Evolutionary conservation across 805 yeast species (phyloP).

Genomic region (Lipomyces mesembrius): DNA sequence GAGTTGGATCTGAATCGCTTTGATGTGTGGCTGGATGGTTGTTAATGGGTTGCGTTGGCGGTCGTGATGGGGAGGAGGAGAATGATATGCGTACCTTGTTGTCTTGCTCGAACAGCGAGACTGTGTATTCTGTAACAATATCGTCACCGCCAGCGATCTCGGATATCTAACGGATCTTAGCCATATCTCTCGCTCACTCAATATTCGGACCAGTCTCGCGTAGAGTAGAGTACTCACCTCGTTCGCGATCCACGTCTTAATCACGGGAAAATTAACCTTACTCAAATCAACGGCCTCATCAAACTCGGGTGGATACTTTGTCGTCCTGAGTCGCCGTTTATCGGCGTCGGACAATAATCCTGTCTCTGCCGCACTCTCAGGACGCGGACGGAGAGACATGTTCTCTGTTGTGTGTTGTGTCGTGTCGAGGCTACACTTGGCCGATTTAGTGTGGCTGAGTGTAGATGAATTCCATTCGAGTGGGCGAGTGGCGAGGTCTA

Average conservation of each 20-base stretch:
- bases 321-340: slow-evolving; percentile 4
- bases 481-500: not conserved
- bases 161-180: not conserved
- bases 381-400: slow-evolving; percentile 1
- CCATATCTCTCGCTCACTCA: not conserved
- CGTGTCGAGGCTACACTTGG: not conserved
- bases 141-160: slow-evolving; percentile 21
- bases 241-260: slow-evolving; percentile 20
- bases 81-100: slow-evolving; percentile 8
- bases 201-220: too few relatives aligned
- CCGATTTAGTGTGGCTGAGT: not conserved
- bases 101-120: slow-evolving; percentile 13
- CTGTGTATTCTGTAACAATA: slow-evolving; percentile 17
- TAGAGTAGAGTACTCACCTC: slow-evolving; percentile 20
- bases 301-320: slow-evolving; percentile 23
- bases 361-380: slow-evolving; percentile 1
- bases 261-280: slow-evolving; percentile 19
- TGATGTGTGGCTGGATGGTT: slow-evolving; percentile 18
- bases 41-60: not conserved
- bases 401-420: not conserved
- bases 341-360: slow-evolving; percentile 15
- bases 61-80: not conserved
- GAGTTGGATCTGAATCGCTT: slow-evolving; percentile 23
- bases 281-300: slow-evolving; percentile 13
- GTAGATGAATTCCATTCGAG: not conserved